Conservation (phyloP, 1,139 yeast genomes). For the Candida sanyaensis region DNA sequence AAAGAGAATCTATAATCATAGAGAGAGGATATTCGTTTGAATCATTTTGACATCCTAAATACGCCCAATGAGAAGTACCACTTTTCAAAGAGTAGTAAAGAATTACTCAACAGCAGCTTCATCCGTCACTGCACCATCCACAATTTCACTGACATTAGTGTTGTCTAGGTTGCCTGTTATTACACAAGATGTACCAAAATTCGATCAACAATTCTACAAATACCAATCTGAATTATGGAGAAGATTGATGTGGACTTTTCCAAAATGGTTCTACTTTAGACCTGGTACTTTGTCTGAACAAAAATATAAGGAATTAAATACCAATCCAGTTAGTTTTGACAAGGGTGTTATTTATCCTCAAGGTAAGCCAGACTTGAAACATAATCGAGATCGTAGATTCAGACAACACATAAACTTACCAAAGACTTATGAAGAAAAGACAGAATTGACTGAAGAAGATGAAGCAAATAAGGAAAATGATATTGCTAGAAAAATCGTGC, state of each 20-base stretch:
- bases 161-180: constrained; percentile 83
- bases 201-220: constrained; percentile 74
- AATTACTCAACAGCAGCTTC: constrained; percentile 5
- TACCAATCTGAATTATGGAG: constrained; percentile 87
- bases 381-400: constrained; percentile 83
- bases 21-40: no score
- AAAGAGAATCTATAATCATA: background rate
- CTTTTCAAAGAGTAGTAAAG: constrained; percentile 1
- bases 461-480: constrained; percentile 41
- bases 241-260: constrained; percentile 97
- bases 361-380: constrained; percentile 85
- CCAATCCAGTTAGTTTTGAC: constrained; percentile 69
- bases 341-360: constrained; percentile 77
- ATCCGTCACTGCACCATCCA: constrained; percentile 8
- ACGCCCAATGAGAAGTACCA: background rate
- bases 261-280: constrained; percentile 88
- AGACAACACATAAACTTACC: constrained; percentile 80
- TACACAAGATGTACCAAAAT: constrained; percentile 71
- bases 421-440: constrained; percentile 48
- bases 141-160: constrained; percentile 49
- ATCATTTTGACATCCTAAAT: no score
- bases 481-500: constrained; percentile 67
- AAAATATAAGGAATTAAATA: constrained; percentile 73
- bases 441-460: constrained; percentile 38
- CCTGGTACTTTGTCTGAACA: constrained; percentile 90